A percentile compares a stretch with the other conserved stretches of the same genome.
These are phyloP conservation scores for Aspergillus sp. DNA, from an alignment of 2,329 filamentous ascomycete species.

Conservation along the genomic window DNA sequence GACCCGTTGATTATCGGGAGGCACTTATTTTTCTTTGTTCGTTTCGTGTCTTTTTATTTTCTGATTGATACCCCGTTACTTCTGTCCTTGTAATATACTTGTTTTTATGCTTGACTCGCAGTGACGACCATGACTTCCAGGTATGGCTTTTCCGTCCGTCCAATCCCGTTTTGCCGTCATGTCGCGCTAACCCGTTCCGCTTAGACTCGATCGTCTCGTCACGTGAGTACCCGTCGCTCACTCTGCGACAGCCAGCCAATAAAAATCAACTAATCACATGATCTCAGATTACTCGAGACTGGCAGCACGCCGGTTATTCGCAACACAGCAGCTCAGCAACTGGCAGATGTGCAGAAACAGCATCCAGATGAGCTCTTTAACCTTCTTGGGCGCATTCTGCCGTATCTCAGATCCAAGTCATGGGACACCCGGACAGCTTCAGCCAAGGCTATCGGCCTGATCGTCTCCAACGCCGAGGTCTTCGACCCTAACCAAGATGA, in stretches of 20 bases:
- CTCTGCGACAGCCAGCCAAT: background rate
- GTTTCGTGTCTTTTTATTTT: constrained; percentile 5
- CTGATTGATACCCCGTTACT: constrained; percentile 5
- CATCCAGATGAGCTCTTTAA: constrained; percentile 98
- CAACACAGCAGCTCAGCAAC: constrained; percentile 92
- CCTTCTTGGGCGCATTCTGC: constrained; percentile 84
- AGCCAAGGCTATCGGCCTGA: constrained; percentile 88
- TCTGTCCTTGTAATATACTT: background rate
- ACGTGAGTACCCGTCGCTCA: constrained; percentile 57
- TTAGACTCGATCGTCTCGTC: constrained; percentile 74
- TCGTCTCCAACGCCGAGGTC: constrained; percentile 76
- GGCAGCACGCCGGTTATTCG: constrained; percentile 93
- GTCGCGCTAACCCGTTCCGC: constrained; percentile 27
- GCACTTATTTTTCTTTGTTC: constrained; percentile 5
- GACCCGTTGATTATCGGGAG: background rate
- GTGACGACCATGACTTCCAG: constrained; percentile 36
- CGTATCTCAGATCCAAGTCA: constrained; percentile 87
- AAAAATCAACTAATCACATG: constrained; percentile 16
- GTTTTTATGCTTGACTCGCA: background rate
- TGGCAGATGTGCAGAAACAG: constrained; percentile 96
- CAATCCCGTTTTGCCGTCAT: constrained; percentile 20
- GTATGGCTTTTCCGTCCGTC: constrained; percentile 23
- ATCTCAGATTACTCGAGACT: constrained; percentile 78
- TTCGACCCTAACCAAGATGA: constrained; percentile 85
- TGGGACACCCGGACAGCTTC: constrained; percentile 95